Percentiles rank a stretch among this genome's conserved stretches.
Evolutionary conservation across 2,329 filamentous ascomycete species (phyloP).

Genomic region (Trichophyton schoenleinii): DNA sequence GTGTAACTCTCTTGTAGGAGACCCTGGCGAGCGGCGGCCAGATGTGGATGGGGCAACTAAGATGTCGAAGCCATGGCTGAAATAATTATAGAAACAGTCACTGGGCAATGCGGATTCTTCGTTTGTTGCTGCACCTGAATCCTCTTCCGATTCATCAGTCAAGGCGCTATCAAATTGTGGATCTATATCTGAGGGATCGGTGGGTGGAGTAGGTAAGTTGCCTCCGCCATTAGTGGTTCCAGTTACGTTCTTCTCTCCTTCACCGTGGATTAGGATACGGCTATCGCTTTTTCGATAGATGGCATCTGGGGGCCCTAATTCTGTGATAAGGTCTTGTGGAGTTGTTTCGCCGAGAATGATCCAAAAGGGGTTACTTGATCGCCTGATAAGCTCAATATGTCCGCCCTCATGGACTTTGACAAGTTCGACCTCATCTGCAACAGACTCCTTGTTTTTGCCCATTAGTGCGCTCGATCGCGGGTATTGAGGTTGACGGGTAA

Average conservation of each 20-base stretch:
- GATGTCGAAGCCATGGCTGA: constrained; percentile 86
- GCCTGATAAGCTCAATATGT: constrained; percentile 62
- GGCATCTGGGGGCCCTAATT: constrained; percentile 83
- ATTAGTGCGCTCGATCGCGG: constrained; percentile 58
- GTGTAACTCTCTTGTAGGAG: constrained; percentile 17
- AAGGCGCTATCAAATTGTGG: constrained; percentile 60
- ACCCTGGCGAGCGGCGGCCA: constrained; percentile 50
- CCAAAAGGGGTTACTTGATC: constrained; percentile 53
- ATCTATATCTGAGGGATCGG: constrained; percentile 48
- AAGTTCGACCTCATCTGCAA: constrained; percentile 79
- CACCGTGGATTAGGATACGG: constrained; percentile 66
- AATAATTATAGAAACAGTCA: constrained; percentile 90
- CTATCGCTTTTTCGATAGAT: constrained; percentile 88
- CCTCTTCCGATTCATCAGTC: constrained; percentile 55
- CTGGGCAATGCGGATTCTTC: constrained; percentile 45
- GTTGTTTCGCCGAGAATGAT: constrained; percentile 76
- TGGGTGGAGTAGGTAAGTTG: constrained; percentile 25
- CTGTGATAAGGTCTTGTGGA: constrained; percentile 78
- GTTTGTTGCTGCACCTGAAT: constrained; percentile 42
- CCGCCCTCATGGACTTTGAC: constrained; percentile 68
- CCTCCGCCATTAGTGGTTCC: background rate
- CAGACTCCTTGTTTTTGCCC: constrained; percentile 59
- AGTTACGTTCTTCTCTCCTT: constrained; percentile 17
- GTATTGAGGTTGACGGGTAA: constrained; percentile 60
- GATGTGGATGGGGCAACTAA: constrained; percentile 61